Percentiles rank a stretch among this genome's conserved stretches.
These are phyloP conservation scores for Microcyclospora tardicrescens DNA, from an alignment of 2,329 filamentous ascomycete genomes.

Conservation along the genomic window DNA sequence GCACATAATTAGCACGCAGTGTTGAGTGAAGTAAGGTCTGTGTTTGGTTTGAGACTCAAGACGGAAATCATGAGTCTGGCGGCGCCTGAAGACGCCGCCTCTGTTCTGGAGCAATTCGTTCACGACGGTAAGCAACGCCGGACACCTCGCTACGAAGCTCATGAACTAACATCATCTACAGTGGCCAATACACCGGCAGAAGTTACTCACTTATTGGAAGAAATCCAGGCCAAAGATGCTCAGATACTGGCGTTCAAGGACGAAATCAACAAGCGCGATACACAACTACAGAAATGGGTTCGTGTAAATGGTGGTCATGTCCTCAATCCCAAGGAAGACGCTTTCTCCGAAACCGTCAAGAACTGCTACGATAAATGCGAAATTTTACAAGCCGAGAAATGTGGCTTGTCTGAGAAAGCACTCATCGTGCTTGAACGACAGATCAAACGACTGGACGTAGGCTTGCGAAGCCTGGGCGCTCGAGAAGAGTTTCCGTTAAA, in stretches of 20 bases:
- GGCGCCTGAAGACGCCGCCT: conserved; percentile 47
- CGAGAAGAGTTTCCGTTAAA: conserved; percentile 48
- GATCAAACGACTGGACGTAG: conserved; percentile 49
- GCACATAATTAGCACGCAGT: too few relatives aligned
- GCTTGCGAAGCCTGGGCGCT: conserved; percentile 45
- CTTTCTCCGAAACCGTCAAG: conserved; percentile 50
- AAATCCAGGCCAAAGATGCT: conserved; percentile 68
- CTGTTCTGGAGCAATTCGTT: conserved; percentile 69
- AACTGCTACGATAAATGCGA: conserved; percentile 58
- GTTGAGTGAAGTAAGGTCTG: too few relatives aligned
- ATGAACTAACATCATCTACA: conserved; percentile 10
- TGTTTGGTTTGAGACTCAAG: background rate
- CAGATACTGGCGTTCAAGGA: conserved; percentile 56
- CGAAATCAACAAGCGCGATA: conserved; percentile 59
- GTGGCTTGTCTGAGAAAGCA: conserved; percentile 53
- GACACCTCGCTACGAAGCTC: background rate
- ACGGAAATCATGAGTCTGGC: conserved; percentile 23
- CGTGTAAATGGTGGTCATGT: conserved; percentile 62
- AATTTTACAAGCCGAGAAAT: conserved; percentile 61
- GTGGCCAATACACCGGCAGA: conserved; percentile 72
- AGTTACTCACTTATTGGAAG: conserved; percentile 70
- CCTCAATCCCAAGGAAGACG: conserved; percentile 62
- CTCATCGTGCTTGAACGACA: conserved; percentile 50
- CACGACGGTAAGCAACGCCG: conserved; percentile 41
- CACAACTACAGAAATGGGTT: conserved; percentile 68